Base-by-base conservation (phyloP, 495 filamentous ascomycete species). In the Annulohypoxylon moriforme region DNA sequence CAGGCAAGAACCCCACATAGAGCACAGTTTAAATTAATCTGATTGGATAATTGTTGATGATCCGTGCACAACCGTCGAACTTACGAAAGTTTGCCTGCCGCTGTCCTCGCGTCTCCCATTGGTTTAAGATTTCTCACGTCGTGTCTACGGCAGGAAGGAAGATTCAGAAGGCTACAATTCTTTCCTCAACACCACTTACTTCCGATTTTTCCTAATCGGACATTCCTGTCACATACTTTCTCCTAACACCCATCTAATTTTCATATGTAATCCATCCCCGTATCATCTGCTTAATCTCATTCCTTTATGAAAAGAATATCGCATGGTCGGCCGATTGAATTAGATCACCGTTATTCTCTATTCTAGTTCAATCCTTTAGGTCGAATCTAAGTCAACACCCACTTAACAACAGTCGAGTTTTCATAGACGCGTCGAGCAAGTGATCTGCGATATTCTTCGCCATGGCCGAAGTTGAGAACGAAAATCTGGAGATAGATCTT, bases 381-480 rank as follows among this genome's bases (percentile, higher is more conserved):
- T 57, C 65, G 70, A 73, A 61, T 73, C 61, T 42, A 66, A 68
- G 56, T 73, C 59, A 67, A 58, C 52, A 29, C 24, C 33, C 4
- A 20, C 55, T 52, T 42, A 47, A 46, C 42, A 47, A 31, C 33
- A 8, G 49, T 64, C 53, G 60, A 58, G 31, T 60, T 59, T 53
- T 42, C 22, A 22, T 38, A 22, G 68, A 63, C 63, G 64, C 52
- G 42, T 64, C 42, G 16, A 64, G 10, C 53, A 38, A 46, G 6
- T 55, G 20, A 34, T 52, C 40, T 67, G 33, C 25, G 11, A 8
- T 7, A 34, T 25, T 49, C 64, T 66, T 64, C 69, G 81, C 38
- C 63, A 97, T 97, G 94, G 88, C 93, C 24, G 94, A 97, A 78
- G 88, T 89, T 53, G 94, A 96, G 79, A 94, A 94, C 67, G 90